Base-by-base conservation (phyloP, 805 yeast genomes). In the Candida chilensis region DNA sequence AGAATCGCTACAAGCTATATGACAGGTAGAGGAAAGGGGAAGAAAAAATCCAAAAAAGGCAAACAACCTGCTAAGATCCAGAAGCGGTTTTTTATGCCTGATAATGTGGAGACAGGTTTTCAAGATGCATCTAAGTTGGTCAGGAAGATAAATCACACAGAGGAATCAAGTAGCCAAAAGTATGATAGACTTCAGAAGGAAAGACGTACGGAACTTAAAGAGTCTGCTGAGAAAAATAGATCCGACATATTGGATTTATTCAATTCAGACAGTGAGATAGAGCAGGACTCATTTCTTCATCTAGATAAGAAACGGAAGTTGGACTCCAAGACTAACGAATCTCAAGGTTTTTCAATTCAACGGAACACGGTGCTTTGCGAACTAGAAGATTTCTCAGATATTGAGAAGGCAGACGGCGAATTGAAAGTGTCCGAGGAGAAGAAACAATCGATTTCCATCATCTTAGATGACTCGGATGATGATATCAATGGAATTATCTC, bases 1-100 rank as follows among this genome's bases (percentile, higher is more conserved):
- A 65, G 67, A 32, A 60, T 74, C 33, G 88, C 88, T 1, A 75
- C 85, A 1, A 76, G 71, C 39, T 67, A 74, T 31, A 78, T 78
- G 73, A 51, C 64, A 15, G 69, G 65, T 1, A 57, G 60, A 24
- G 40, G 47, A 20, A 24, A 16, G 36, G 31, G 36, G 35, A 28
- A 32, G 24, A 22, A 32, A 32, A 18, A 46, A 39, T 30, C n/a
- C 32, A 16, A 37, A 34, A 32, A 41, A 35, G 32, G 30, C 32
- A 20, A 39, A 36, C 33, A 50, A 27, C 29, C 35, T 3, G 43
- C 40, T 26, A 52, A 42, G 18, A 29, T 28, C 7, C 31, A 42
- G 15, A 71, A 78, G 47, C 56, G 52, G 27, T 81, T 81, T 38
- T 76, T 74, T 48, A 75, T 81, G 84, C 92, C 92, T 0, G 82